phyloP scores from a whole-genome alignment of 2,329 filamentous ascomycete species.

The Diaporthe australafricana region DNA sequence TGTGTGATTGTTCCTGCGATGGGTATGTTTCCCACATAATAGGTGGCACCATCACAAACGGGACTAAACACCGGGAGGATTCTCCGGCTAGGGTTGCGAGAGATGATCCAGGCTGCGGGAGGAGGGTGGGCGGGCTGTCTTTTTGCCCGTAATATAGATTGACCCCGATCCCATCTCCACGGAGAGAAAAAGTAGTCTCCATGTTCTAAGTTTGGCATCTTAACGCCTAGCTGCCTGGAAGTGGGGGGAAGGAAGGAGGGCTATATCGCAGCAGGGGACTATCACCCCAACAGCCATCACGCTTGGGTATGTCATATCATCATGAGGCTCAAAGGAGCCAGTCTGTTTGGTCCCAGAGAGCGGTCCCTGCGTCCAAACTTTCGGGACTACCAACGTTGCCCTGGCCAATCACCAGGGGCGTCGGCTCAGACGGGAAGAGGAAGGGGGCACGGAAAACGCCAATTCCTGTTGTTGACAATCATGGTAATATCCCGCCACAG shows the following conservation, averaged over 20 bases:
- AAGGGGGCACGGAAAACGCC: not conserved
- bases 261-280: not conserved
- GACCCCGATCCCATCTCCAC: slow-evolving; percentile 6
- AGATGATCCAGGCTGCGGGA: slow-evolving; percentile 2
- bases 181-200: not conserved
- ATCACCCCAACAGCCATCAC: slow-evolving; percentile 19
- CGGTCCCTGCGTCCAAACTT: slow-evolving; percentile 25
- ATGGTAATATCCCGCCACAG: slow-evolving; percentile 22
- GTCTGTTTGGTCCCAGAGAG: slow-evolving; percentile 24
- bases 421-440: not conserved
- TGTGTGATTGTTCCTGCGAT: slow-evolving; percentile 13
- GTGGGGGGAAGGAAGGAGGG: slow-evolving; percentile 14
- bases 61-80: slow-evolving; percentile 16
- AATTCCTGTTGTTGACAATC: slow-evolving; percentile 9
- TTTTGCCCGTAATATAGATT: slow-evolving; percentile 8
- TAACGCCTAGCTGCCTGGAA: slow-evolving; percentile 15
- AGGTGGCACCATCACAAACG: slow-evolving; percentile 16
- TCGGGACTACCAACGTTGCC: slow-evolving; percentile 15
- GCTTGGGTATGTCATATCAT: slow-evolving; percentile 15
- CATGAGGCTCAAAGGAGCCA: slow-evolving; percentile 31
- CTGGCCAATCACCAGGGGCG: slow-evolving; percentile 7
- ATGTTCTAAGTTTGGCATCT: slow-evolving; percentile 35
- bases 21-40: not conserved
- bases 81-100: slow-evolving; percentile 19
- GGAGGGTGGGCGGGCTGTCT: not conserved